phyloP scores from a whole-genome alignment of 23 red algal genomes.

The Cyanidioschyzon merolae region DNA sequence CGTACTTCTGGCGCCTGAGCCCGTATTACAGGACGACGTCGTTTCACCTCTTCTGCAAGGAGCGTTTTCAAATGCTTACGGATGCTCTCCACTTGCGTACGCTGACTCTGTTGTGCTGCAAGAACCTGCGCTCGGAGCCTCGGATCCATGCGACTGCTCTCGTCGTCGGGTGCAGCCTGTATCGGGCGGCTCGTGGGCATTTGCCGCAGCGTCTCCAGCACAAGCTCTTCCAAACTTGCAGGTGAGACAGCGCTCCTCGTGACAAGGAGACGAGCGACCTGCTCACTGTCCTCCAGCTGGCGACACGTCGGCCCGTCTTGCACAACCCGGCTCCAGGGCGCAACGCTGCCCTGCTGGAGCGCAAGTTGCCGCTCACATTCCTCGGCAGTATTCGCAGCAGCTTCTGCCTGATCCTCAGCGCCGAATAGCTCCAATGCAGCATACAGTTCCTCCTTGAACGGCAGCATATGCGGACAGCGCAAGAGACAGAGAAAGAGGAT shows the following conservation, averaged over 20 bases:
- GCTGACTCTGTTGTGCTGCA: not conserved
- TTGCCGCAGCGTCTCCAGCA: not conserved
- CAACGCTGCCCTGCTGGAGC: not conserved
- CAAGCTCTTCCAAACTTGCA: not conserved
- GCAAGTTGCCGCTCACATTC: not conserved
- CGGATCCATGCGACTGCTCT: slow-evolving; percentile 9
- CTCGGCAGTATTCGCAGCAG: not conserved
- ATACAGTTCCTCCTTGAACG: not conserved
- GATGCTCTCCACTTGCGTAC: not conserved
- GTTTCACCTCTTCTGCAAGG: slow-evolving; percentile 1
- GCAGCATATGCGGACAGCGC: not conserved
- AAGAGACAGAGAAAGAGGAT: not conserved
- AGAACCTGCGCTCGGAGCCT: not conserved
- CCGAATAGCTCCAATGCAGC: slow-evolving; percentile 3
- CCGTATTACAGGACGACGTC: not conserved
- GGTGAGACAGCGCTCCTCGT: not conserved
- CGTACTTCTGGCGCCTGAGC: not conserved
- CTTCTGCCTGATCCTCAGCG: not conserved
- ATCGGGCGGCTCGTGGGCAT: not conserved
- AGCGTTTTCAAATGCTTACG: not conserved
- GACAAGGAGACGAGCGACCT: not conserved
- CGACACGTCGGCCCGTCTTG: not conserved
- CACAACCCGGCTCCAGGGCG: slow-evolving; percentile 11
- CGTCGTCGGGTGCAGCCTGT: not conserved
- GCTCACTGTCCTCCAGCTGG: slow-evolving; percentile 9